A percentile compares a stretch with the other conserved stretches of the same genome.
Evolutionary conservation across 2,329 filamentous ascomycete genomes (phyloP).

Genomic region (Penicillium sp.): DNA sequence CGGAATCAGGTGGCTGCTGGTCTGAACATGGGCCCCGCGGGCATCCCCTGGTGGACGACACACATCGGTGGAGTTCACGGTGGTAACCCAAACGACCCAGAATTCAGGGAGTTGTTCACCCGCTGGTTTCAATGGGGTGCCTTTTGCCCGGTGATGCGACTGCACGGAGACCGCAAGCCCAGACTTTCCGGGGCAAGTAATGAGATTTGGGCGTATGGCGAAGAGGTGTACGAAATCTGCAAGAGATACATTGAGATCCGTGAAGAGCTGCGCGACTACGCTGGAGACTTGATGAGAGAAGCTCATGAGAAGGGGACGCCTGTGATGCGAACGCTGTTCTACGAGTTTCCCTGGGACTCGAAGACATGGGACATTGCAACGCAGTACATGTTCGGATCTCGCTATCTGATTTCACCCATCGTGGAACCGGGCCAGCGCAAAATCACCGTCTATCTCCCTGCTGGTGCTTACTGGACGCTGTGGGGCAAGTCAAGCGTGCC

Average conservation of each 20-base stretch:
- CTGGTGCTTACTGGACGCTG: constrained; percentile 46
- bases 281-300: constrained; percentile 56
- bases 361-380: constrained; percentile 57
- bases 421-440: constrained; percentile 49
- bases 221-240: constrained; percentile 59
- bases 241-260: constrained; percentile 58
- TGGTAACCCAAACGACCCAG: constrained; percentile 55
- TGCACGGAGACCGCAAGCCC: constrained; percentile 65
- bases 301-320: constrained; percentile 60
- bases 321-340: constrained; percentile 62
- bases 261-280: constrained; percentile 59
- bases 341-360: constrained; percentile 59
- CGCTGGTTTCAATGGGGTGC: constrained; percentile 69
- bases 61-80: constrained; percentile 70
- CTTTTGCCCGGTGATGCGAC: constrained; percentile 65
- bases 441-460: constrained; percentile 54
- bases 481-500: constrained; percentile 33
- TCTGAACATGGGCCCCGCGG: constrained; percentile 63
- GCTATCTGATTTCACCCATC: constrained; percentile 59
- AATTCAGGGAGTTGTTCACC: constrained; percentile 62
- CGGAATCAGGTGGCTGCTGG: constrained; percentile 62
- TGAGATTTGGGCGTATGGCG: constrained; percentile 66
- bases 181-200: constrained; percentile 37
- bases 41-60: constrained; percentile 67
- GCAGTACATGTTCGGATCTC: constrained; percentile 63